phyloP scores from a whole-genome alignment of 371 early-diverging fungal species.

The Choanephora cucurbitarum region DNA sequence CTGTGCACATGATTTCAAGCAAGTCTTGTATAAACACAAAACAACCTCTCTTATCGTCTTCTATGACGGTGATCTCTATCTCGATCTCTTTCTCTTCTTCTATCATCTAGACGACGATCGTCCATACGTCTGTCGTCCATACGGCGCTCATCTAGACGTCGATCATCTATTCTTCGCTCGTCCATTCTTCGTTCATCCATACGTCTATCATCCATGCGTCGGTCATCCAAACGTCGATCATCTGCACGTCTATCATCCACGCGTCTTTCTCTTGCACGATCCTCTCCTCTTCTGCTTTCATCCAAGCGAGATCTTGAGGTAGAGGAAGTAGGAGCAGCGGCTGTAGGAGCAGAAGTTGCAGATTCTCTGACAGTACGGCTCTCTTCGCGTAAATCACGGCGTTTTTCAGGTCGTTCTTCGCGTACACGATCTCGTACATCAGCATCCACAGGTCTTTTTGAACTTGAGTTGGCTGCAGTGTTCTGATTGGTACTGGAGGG shows the following conservation, averaged over 20 bases:
- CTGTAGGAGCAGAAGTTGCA: not conserved
- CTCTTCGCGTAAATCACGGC: conserved; percentile 4
- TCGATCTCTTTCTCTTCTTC: conserved; percentile 15
- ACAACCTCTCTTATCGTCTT: conserved; percentile 9
- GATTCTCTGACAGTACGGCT: not conserved
- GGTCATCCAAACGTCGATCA: conserved; percentile 25
- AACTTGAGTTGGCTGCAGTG: not conserved
- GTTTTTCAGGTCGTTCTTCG: conserved; percentile 9
- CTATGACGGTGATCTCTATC: conserved; percentile 22
- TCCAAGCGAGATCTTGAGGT: conserved; percentile 4
- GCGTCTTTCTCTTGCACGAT: conserved; percentile 22
- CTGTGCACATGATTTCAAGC: too few relatives aligned
- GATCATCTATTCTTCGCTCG: conserved; percentile 24
- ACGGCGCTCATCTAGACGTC: conserved; percentile 22
- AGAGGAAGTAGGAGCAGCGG: not conserved
- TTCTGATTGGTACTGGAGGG: not conserved
- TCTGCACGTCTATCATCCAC: conserved; percentile 20
- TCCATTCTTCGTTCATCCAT: conserved; percentile 26
- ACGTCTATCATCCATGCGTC: conserved; percentile 20
- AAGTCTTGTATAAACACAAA: too few relatives aligned
- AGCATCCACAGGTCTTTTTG: not conserved
- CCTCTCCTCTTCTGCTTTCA: conserved; percentile 25
- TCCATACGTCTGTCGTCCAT: conserved; percentile 20
- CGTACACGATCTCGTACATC: conserved; percentile 10
- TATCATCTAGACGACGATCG: conserved; percentile 24